Base-by-base conservation (phyloP, 805 yeast genomes). In the Saitoella complicata region DNA sequence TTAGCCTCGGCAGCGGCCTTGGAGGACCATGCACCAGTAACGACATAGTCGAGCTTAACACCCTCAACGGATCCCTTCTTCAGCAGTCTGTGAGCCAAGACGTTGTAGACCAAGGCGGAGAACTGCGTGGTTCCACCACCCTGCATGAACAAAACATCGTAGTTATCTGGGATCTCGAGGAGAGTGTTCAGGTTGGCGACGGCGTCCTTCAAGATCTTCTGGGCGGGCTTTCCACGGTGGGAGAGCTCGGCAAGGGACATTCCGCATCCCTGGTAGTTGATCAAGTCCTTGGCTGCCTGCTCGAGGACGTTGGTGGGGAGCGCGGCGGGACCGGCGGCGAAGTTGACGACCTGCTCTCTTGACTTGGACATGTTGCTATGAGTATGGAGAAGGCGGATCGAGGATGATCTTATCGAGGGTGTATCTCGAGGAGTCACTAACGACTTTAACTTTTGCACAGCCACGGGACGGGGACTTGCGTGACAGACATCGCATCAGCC, bases 241-340 rank as follows among this genome's bases (percentile, higher is more conserved):
- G 96, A 86, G 54, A 91, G 83, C 64, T 91, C 99, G 53, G 96
- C 97, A 40, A 85, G 71, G 39, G 98, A 98, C 46, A 91, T 69
- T 31, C 87, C 93, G 33, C 69, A 65, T 38, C 67, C 69, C 45
- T 80, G 67, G 63, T 74, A 91, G 56, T 77, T 74, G 49, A 91
- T 59, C 51, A 91, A 68, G 59, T 91, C 97, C 32, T 61, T 59
- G 1, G 96, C 94, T 5, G 96, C 95, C 64, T 83, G 79, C 63
- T 84, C 79, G 45, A 91, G 71, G 1, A 88, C 97, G 4, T 63
- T 57, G 3, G 88, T 76, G 33, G 97, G 96, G 39, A 91, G 69
- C 43, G 78, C 71, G 1, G 98, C 98, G 41, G 99, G 99, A 9
- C 99, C 99, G n/a, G 99, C 97, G 46, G 97, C 98, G 57, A 85